Percentiles rank a stretch among this genome's conserved stretches.
phyloP scores from a whole-genome alignment of 2,329 filamentous ascomycete species.

The Botrytis porri region DNA sequence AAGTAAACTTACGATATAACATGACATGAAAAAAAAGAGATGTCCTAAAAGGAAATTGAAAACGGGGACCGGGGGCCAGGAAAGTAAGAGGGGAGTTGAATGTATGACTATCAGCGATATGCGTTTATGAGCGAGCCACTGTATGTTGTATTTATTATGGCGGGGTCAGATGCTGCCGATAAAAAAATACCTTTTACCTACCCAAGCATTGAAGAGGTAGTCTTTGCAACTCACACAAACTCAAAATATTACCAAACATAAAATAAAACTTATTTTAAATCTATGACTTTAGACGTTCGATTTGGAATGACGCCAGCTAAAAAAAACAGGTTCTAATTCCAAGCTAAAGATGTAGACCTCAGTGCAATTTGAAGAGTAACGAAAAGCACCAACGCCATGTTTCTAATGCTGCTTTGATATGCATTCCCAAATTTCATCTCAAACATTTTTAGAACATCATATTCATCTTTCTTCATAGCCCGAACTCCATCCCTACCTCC shows the following conservation, averaged over 20 bases:
- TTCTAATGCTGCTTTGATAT: neutral
- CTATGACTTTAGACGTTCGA: neutral
- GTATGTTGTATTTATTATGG: slow-evolving; percentile 16
- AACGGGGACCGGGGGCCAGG: neutral
- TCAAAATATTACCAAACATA: neutral
- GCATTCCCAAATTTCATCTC: slow-evolving; percentile 7
- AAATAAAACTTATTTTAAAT: neutral
- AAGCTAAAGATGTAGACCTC: neutral
- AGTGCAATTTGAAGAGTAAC: neutral
- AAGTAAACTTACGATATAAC: slow-evolving; percentile 31
- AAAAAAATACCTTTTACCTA: slow-evolving; percentile 9
- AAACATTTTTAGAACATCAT: neutral
- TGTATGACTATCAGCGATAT: slow-evolving; percentile 19
- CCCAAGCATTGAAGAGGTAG: slow-evolving; percentile 7
- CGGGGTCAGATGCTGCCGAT: slow-evolving; percentile 11
- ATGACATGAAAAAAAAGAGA: neutral
- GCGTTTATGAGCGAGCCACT: slow-evolving; percentile 8
- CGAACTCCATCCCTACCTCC: slow-evolving; percentile 57
- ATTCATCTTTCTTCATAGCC: slow-evolving; percentile 28
- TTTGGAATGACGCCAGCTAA: neutral
- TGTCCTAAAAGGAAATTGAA: neutral
- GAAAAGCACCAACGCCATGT: neutral
- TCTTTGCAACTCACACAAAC: slow-evolving; percentile 3
- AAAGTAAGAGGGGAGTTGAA: slow-evolving; percentile 2
- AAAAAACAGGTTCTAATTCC: neutral